These are phyloP conservation scores for Panicum hallii DNA, from an alignment of 202 grass and related monocot genomes.

Conservation along the genomic window DNA sequence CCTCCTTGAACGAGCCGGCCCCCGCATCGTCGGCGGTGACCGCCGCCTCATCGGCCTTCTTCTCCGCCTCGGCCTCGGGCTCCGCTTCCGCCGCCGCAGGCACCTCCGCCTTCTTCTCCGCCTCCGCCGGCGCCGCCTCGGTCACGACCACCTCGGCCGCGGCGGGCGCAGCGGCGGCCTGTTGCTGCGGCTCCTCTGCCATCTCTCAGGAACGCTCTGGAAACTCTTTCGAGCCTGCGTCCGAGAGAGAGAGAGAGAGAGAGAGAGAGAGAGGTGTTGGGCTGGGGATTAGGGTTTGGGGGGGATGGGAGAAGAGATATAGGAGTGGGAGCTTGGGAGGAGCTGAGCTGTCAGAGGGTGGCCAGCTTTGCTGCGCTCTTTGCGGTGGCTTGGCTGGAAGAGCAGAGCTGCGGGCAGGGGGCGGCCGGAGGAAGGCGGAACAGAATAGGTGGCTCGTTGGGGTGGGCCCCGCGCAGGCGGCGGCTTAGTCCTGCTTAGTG, in stretches of 20 bases:
- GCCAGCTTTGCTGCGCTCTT: conserved; percentile 58
- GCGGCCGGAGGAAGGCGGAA: conserved; percentile 3
- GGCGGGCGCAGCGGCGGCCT: conserved; percentile 42
- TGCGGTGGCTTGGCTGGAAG: conserved; percentile 34
- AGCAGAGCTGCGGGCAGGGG: neutral
- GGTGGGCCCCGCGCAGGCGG: conserved; percentile 26
- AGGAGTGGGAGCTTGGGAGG: conserved; percentile 34
- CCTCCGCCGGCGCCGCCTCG: conserved; percentile 41
- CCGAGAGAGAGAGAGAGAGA: conserved; percentile 11
- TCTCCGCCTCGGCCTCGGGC: conserved; percentile 39
- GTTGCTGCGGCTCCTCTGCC: conserved; percentile 65
- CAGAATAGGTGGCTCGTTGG: conserved; percentile 13
- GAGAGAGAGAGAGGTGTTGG: conserved; percentile 4
- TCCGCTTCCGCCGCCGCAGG: conserved; percentile 30
- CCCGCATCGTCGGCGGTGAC: conserved; percentile 47
- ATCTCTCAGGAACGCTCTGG: conserved; percentile 34
- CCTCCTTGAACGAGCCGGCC: conserved; percentile 81
- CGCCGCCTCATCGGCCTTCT: conserved; percentile 52
- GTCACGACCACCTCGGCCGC: conserved; percentile 49
- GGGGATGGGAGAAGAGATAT: conserved; percentile 52
- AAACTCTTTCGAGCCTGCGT: conserved; percentile 20
- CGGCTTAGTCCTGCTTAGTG: conserved; percentile 28
- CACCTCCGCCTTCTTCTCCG: conserved; percentile 52
- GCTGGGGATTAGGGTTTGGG: conserved; percentile 50
- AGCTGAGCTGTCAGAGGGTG: conserved; percentile 70